Evolutionary conservation across 2,329 filamentous ascomycete species (phyloP), one percentile per base, ranked within the genome.

Genomic region (Dactylellina drechsleri): DNA sequence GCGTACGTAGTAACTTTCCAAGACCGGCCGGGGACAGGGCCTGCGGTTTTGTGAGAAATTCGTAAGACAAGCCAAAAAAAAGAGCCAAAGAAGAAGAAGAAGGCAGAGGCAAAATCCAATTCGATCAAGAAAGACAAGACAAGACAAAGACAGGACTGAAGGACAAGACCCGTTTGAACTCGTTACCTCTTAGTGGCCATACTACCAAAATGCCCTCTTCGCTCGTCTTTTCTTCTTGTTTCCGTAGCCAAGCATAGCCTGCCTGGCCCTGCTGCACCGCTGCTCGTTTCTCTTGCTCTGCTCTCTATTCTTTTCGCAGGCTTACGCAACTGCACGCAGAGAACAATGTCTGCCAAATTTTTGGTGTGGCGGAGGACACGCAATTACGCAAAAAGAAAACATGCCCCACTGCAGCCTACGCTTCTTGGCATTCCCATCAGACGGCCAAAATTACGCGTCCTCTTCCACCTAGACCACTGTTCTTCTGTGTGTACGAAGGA

Each of bases 321-420:
- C 71, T 75, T 75, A 75, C 71, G 71, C 71, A 75, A 75, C 71
- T 67, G 64, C 71, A 36, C 31, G 31, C 31, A 7, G 31, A 36
- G 31, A 5, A 36, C 31, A 5, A 36, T 36, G 31, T 36, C 31
- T 36, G 71, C 71, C 64, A 64, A 62, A 26, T 23, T 23, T 57
- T 70, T 57, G 66, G 58, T 75, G 71, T 75, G 71, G 71, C 71
- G 71, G 70, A 75, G 71, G 71, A 75, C 71, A 75, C 71, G 71
- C 71, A 75, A 75, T 74, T 43, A 12, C n/a, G 31, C 50, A 68
- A 75, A 75, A 36, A 68, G 54, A 67, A 75, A 68, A 58, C 58
- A 64, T 68, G 59, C 43, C 56, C 23, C 52, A 65, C 71, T 75
- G 71, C 71, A 75, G 71, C 71, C 71, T 75, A 75, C 58, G 47